Base-by-base conservation (phyloP, 176 grass and related monocot genomes). In the Miscanthus lutarioriparius region DNA sequence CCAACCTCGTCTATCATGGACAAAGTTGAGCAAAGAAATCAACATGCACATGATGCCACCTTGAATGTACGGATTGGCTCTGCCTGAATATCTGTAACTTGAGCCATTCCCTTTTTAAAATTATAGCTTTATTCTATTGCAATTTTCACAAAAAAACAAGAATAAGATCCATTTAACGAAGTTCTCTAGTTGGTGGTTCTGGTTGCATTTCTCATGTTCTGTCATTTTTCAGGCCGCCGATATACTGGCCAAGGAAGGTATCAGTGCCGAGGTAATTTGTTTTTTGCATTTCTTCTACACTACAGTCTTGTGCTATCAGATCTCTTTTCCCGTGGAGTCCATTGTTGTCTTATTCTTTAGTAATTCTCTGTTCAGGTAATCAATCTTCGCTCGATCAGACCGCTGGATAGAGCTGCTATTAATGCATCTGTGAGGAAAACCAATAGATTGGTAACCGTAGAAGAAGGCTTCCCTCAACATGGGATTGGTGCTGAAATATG, bases 361-460 rank as follows among this genome's bases (percentile, higher is more conserved):
- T 65, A 72, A 77, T 81, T 64, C 15, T 84, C 2, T 90, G 40
- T 64, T 72, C 75, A 99, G 97, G 91, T 99, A 68, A 99, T 99
- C 83, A 99, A 99, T 83, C 90, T 99, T 79, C 90, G 93, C 19
- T 96, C 97, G 65, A 83, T 99, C 80, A 93, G 97, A 84, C 97
- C 97, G n/a, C 63, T 96, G 69, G 97, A 99, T 86, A 93, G 88
- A 85, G 81, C 78, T 74, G 82, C 97, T 49, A 96, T 99, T 81
- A 99, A 96, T 87, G 82, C 97, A 81, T 99, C 93, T 43, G 93
- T 99, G 56, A 89, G 93, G 74, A 99, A 99, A 93, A 99, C 97
- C 20, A 99, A 94, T 54, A 95, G 91, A 74, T 77, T 99, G 72
- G 84, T 99, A 32, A 96, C 97, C 0, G 33, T 99, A 61, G 97